These are phyloP conservation scores for Mortierella sp. DNA, from an alignment of 371 early-diverging fungal genomes.

Conservation along the genomic window DNA sequence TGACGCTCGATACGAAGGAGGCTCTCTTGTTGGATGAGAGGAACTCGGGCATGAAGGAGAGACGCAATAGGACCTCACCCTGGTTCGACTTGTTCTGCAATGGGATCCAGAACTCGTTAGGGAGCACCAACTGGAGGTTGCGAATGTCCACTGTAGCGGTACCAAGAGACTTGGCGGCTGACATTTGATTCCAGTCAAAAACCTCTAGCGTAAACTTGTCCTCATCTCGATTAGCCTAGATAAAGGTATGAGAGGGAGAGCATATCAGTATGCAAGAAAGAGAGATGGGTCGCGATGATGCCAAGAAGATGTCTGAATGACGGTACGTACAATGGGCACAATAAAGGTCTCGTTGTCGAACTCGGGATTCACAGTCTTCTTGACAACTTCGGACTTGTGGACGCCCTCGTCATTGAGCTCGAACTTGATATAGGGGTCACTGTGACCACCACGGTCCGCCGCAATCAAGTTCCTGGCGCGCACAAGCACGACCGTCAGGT, in stretches of 20 bases:
- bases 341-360: constrained; percentile 82
- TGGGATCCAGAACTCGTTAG: constrained; percentile 40
- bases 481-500: constrained; percentile 59
- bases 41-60: constrained; percentile 54
- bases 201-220: constrained; percentile 77
- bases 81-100: constrained; percentile 58
- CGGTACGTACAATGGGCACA: constrained; percentile 70
- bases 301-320: not conserved
- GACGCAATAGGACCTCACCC: constrained; percentile 44
- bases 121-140: constrained; percentile 43
- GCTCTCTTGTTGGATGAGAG: constrained; percentile 30
- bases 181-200: constrained; percentile 86
- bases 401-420: constrained; percentile 81
- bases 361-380: constrained; percentile 86
- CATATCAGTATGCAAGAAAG: constrained; percentile 11
- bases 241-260: not conserved
- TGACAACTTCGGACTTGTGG: constrained; percentile 78
- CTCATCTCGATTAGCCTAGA: constrained; percentile 62
- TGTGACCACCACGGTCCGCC: constrained; percentile 71
- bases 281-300: too few relatives aligned
- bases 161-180: constrained; percentile 69
- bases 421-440: constrained; percentile 87
- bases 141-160: constrained; percentile 53
- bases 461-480: constrained; percentile 61
- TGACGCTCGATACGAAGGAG: constrained; percentile 50